phyloP scores from a whole-genome alignment of 768 basidiomycete species.

The Trametopsis cervina region DNA sequence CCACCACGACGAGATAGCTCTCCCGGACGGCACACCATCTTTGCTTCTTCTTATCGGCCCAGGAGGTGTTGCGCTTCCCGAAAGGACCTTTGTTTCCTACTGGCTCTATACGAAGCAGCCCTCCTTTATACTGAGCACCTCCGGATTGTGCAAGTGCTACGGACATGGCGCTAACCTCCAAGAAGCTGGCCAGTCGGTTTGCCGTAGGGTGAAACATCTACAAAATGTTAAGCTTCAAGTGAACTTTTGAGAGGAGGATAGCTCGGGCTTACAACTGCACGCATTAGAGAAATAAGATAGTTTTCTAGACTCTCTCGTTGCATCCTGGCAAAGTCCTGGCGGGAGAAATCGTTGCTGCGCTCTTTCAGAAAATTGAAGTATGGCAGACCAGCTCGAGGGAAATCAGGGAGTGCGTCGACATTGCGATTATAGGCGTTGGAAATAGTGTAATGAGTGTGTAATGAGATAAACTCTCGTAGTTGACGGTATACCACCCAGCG shows the following conservation, averaged over 20 bases:
- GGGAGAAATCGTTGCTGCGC: constrained; percentile 43
- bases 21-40: constrained; percentile 93
- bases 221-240: background rate
- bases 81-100: constrained; percentile 42
- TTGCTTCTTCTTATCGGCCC: constrained; percentile 61
- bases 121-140: constrained; percentile 88
- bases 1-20: constrained; percentile 80
- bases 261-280: constrained; percentile 62
- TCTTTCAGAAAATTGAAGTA: constrained; percentile 82
- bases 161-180: constrained; percentile 88
- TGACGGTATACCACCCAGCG: constrained; percentile 96
- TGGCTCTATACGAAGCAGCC: constrained; percentile 60
- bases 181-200: constrained; percentile 82
- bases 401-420: constrained; percentile 80
- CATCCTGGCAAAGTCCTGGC: constrained; percentile 70
- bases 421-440: constrained; percentile 75
- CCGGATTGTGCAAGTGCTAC: constrained; percentile 74
- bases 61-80: constrained; percentile 40
- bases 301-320: constrained; percentile 82
- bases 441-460: constrained; percentile 85
- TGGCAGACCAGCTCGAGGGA: constrained; percentile 86
- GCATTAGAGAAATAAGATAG: constrained; percentile 83
- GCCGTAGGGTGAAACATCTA: constrained; percentile 96
- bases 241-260: background rate
- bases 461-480: constrained; percentile 82